Percentiles rank a stretch among this genome's conserved stretches.
Conservation (phyloP, 495 filamentous ascomycete species). For the Niebla homalea region DNA sequence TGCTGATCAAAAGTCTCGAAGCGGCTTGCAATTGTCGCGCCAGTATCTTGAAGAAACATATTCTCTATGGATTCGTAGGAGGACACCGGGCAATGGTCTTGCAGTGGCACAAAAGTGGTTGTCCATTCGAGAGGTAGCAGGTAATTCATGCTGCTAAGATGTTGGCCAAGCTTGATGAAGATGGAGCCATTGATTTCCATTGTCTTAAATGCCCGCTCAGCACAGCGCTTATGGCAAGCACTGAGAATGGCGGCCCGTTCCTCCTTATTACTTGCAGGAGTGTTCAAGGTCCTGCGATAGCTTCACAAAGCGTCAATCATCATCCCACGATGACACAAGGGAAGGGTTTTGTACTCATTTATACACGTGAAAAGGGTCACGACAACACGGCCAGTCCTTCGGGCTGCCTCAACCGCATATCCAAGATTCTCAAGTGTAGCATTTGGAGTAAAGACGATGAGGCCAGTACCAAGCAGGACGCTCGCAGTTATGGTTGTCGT, state of each 20-base stretch:
- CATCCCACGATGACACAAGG: background rate
- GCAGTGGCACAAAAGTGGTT: slow-evolving; percentile 85
- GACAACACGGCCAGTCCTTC: slow-evolving; percentile 71
- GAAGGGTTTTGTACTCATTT: slow-evolving; percentile 53
- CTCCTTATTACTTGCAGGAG: slow-evolving; percentile 41
- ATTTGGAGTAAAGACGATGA: background rate
- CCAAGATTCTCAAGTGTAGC: background rate
- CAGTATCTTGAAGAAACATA: slow-evolving; percentile 79
- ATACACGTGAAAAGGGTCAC: slow-evolving; percentile 65
- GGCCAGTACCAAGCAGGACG: background rate
- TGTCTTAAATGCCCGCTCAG: slow-evolving; percentile 69
- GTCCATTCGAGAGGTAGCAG: slow-evolving; percentile 91
- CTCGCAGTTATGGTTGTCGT: no score
- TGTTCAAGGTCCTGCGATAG: slow-evolving; percentile 69
- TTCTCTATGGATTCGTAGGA: slow-evolving; percentile 75
- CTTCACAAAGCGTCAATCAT: slow-evolving; percentile 28
- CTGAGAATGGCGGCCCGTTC: slow-evolving; percentile 55
- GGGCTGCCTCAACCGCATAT: slow-evolving; percentile 37
- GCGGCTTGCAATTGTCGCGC: slow-evolving; percentile 59
- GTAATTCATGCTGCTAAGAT: slow-evolving; percentile 94
- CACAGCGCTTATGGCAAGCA: slow-evolving; percentile 86
- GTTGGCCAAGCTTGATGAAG: slow-evolving; percentile 96
- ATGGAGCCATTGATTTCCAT: slow-evolving; percentile 93
- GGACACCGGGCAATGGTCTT: slow-evolving; percentile 90
- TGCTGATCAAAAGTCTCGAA: slow-evolving; percentile 68